phyloP scores from a whole-genome alignment of 305 asterid species.

The Solanum hybrid region DNA sequence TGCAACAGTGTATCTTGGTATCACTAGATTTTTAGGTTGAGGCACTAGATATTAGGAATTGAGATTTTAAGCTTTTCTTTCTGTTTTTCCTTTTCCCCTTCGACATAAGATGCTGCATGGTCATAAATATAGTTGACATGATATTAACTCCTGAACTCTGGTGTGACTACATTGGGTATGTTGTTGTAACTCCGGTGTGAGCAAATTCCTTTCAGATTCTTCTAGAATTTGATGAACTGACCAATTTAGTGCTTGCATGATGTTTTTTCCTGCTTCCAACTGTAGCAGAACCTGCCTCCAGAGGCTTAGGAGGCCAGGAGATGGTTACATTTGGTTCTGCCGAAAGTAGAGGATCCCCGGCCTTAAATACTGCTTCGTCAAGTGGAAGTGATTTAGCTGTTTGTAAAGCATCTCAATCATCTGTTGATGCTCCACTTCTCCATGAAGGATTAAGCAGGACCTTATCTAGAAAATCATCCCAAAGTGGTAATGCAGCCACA shows the following conservation, averaged over 20 bases:
- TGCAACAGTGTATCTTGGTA: neutral
- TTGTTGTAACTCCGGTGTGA: neutral
- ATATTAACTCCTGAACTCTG: neutral
- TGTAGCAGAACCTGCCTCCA: conserved; percentile 39
- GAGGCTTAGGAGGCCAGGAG: conserved; percentile 46
- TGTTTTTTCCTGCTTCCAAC: conserved; percentile 8
- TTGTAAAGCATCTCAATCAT: conserved; percentile 24
- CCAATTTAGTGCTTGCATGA: neutral
- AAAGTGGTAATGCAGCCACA: neutral
- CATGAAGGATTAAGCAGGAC: conserved; percentile 44
- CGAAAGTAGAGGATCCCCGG: conserved; percentile 28
- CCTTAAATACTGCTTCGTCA: conserved; percentile 26
- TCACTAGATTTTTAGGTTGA: neutral
- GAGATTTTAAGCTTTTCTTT: neutral
- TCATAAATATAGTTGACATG: neutral
- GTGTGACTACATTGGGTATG: neutral
- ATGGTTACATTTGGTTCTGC: conserved; percentile 56
- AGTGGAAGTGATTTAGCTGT: conserved; percentile 28
- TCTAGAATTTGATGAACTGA: neutral
- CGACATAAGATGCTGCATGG: neutral
- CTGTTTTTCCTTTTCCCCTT: neutral
- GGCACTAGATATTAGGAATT: neutral
- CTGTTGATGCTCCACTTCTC: conserved; percentile 49
- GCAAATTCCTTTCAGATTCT: neutral
- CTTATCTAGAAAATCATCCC: conserved; percentile 34